Base-by-base conservation (phyloP, 2,329 filamentous ascomycete genomes). In the Penicillium sp. region DNA sequence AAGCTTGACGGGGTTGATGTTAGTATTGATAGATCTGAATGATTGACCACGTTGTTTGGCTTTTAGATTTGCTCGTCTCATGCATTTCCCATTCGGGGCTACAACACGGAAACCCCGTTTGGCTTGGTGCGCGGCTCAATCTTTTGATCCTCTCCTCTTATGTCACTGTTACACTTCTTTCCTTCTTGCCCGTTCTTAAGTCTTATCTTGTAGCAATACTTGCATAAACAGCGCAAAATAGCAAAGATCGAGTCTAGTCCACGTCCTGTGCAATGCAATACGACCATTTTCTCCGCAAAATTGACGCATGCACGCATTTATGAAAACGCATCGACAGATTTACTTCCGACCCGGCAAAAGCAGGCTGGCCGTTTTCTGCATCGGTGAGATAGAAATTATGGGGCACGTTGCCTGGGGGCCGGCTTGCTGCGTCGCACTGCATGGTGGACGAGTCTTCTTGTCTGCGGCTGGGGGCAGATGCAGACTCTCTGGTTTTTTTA, bases 401-500 rank as follows among this genome's bases (percentile, higher is more conserved):
- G 19, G 26, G 14, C 29, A 26, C 26, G 19, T 16, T 37, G 39
- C n/a, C 49, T 21, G 54, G 59, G 44, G 37, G 27, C 37, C 54
- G 61, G 61, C 54, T 55, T 48, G 21, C 11, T 55, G 57, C 29
- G 61, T 62, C 29, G 33, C 53, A 62, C 59, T 46, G 47, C 53
- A 57, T 57, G 50, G 50, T 55, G 51, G 53, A 54, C 47, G 57
- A 51, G 59, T 47, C 43, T 46, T 54, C 29, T 43, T 54, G 25
- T 33, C 37, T 39, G 33, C 45, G 19, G 33, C 45, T 33, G 33
- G 39, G 50, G 54, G 33, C 14, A 29, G 33, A 11, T 49, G 51
- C 58, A 55, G 27, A 19, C 21, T 2, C 27, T 44, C 13, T 29
- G 26, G 3, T 19, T 3, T 31, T 14, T 31, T 53, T 5, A n/a